Evolutionary conservation across 768 basidiomycete genomes (phyloP).

Genomic region (Leucogyrophana mollusca): DNA sequence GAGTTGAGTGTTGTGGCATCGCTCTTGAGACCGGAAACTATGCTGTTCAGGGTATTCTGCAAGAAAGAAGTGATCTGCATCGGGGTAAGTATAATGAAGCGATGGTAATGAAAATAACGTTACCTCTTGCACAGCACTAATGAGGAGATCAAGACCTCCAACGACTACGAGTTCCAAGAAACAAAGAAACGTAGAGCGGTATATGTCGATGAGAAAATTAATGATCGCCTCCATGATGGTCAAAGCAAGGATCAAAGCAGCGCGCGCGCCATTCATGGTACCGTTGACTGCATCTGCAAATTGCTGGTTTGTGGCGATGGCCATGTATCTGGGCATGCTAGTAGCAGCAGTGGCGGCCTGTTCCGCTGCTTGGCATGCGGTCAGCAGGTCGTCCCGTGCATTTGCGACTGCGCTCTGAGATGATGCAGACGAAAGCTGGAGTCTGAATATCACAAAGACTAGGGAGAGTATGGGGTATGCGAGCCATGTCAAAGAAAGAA

Average conservation of each 20-base stretch:
- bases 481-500: conserved; percentile 87
- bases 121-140: conserved; percentile 83
- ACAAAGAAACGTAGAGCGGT: conserved; percentile 91
- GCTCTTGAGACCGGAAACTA: conserved; percentile 72
- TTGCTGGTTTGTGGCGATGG: conserved; percentile 78
- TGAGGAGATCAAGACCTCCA: conserved; percentile 76
- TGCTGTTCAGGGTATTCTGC: conserved; percentile 50
- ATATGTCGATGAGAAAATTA: conserved; percentile 90
- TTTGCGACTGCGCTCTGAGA: conserved; percentile 65
- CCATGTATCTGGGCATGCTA: conserved; percentile 87
- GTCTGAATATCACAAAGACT: conserved; percentile 81
- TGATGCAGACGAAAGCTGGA: conserved; percentile 69
- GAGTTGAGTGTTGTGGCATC: conserved; percentile 69
- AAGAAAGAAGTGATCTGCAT: conserved; percentile 71
- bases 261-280: conserved; percentile 73
- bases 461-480: conserved; percentile 90
- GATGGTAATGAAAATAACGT: conserved; percentile 17
- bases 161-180: conserved; percentile 88
- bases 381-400: conserved; percentile 73
- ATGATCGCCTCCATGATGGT: conserved; percentile 86
- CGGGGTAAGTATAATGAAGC: conserved; percentile 11
- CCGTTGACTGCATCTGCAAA: conserved; percentile 78
- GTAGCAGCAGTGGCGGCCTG: conserved; percentile 77
- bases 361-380: conserved; percentile 86
- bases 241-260: conserved; percentile 67